Evolutionary conservation across 169 alveolate genomes (phyloP).

Genomic region (Babesia gibsoni): DNA sequence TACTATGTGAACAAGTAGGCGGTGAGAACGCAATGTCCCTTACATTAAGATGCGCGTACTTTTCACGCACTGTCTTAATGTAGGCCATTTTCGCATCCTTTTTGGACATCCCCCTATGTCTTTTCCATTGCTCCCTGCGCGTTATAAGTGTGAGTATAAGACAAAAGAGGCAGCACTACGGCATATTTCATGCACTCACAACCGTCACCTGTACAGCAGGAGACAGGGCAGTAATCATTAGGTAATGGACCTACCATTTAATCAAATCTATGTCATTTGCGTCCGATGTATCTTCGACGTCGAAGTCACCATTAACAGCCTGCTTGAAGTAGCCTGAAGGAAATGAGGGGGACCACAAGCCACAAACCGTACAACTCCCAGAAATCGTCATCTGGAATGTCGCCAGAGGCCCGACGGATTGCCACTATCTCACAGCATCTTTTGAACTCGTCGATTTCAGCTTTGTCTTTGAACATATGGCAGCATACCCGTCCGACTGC

Average conservation of each 20-base stretch:
- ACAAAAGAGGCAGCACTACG: no score
- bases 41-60: background rate
- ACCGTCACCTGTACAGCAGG: no score
- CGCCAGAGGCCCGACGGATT: conserved; percentile 30
- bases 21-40: background rate
- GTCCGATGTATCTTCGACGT: background rate
- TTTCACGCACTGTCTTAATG: conserved; percentile 10
- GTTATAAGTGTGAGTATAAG: no score
- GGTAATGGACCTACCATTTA: conserved; percentile 15
- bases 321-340: conserved; percentile 44
- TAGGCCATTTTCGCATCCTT: conserved; percentile 43
- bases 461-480: background rate
- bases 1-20: background rate
- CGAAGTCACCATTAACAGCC: conserved; percentile 39
- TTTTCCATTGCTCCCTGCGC: conserved; percentile 42
- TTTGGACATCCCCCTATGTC: conserved; percentile 30
- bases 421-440: conserved; percentile 38
- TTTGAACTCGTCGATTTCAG: conserved; percentile 15
- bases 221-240: background rate
- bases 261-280: background rate
- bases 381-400: conserved; percentile 28
- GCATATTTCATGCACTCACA: no score
- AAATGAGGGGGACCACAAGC: background rate
- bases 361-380: conserved; percentile 35
- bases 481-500: no score